Evolutionary conservation across 768 basidiomycete genomes (phyloP), one percentile per base, ranked within the genome.

Genomic region (Cystobasidiopsis lactophilus): DNA sequence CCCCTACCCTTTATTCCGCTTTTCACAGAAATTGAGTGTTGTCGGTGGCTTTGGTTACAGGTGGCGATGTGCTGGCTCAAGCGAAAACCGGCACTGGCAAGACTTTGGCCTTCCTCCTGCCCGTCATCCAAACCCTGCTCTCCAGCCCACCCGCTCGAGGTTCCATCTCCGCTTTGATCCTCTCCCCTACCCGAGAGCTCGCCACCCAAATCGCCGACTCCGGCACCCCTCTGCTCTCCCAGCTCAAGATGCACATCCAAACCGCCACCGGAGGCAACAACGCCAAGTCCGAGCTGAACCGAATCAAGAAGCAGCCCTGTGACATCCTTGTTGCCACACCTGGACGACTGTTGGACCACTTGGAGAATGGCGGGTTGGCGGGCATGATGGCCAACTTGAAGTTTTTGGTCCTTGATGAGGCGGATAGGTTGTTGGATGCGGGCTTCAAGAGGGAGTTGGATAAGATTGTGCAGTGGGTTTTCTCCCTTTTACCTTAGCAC

Each of bases 331-430:
- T 69, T 26, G 67, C 69, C 33, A 71, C 70, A 0, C 70, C 70
- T 2, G 70, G 70, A 10, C 65, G 70, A 37, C 53, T 67, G 52
- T 51, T 67, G 33, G 70, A 70, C 53, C 61, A 67, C 24, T 60
- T 71, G 9, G 55, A 67, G 46, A 64, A 71, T 35, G 64, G 67
- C 51, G 71, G 72, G 0, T 71, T 71, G 2, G 67, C 67, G 19
- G 69, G 69, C 2, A 73, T 72, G 2, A 60, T 89, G 21, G 64
- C 66, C 21, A 68, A 72, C 18, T 73, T 79, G 1, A 71, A 77
- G 60, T 69, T 77, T 82, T 73, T 96, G 49, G 73, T 96, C 54
- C 71, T 96, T 53, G 93, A 96, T 62, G 57, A 62, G 52, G 60
- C 62, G 7, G 69, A 69, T 55, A 66, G 67, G 2, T 59, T 71